Percentiles rank a stretch among this genome's conserved stretches.
These are phyloP conservation scores for Lecanosticta acicola DNA, from an alignment of 2,329 filamentous ascomycete genomes.

Conservation along the genomic window DNA sequence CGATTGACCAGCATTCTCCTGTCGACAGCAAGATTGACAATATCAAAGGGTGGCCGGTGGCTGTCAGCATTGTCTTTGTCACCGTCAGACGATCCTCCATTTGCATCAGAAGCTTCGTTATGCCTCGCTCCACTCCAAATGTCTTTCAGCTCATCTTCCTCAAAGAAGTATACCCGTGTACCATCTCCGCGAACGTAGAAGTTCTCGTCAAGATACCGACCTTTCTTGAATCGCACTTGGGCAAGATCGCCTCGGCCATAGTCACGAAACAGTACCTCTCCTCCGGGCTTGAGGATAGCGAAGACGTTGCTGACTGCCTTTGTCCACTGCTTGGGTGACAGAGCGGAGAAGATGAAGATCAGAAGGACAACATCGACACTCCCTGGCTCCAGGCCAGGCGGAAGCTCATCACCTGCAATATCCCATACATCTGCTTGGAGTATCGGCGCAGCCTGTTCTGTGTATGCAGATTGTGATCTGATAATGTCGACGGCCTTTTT, in stretches of 20 bases:
- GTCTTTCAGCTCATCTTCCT: constrained; percentile 68
- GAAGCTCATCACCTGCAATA: constrained; percentile 62
- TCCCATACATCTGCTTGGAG: constrained; percentile 97
- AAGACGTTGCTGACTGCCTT: constrained; percentile 76
- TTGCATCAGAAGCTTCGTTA: constrained; percentile 15
- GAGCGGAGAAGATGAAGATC: constrained; percentile 95
- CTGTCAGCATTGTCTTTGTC: constrained; percentile 20
- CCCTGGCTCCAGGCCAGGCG: constrained; percentile 68
- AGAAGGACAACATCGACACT: constrained; percentile 87
- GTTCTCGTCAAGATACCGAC: constrained; percentile 88
- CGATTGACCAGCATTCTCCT: constrained; percentile 87
- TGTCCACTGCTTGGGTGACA: constrained; percentile 79
- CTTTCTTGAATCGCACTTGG: constrained; percentile 95
- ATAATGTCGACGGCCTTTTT: constrained; percentile 94
- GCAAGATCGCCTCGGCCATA: constrained; percentile 94
- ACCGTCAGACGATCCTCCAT: constrained; percentile 19
- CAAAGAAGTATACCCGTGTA: constrained; percentile 96
- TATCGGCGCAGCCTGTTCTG: constrained; percentile 41
- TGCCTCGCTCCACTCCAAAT: constrained; percentile 62
- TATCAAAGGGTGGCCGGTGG: constrained; percentile 47
- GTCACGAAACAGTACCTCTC: constrained; percentile 90
- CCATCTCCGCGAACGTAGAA: constrained; percentile 96
- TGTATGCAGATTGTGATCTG: constrained; percentile 70
- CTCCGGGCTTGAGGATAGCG: constrained; percentile 80
- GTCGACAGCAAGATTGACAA: constrained; percentile 77